These are phyloP conservation scores for Pythium folliculosum DNA, from an alignment of 352 stramenopile genomes.

Conservation along the genomic window DNA sequence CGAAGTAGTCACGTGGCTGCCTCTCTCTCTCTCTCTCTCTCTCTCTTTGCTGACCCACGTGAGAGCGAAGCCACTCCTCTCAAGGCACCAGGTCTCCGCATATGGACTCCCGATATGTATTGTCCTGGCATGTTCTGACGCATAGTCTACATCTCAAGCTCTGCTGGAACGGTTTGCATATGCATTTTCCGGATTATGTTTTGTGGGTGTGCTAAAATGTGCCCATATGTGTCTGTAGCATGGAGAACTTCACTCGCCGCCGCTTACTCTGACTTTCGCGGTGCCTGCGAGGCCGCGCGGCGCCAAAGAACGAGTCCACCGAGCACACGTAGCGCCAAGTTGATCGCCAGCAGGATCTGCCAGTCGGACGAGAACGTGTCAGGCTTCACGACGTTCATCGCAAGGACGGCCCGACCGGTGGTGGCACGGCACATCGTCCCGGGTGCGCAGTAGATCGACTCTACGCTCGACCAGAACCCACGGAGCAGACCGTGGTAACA, in stretches of 20 bases:
- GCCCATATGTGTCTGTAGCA: no score
- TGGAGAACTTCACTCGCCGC: no score
- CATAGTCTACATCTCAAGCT: no score
- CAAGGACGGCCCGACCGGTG: not conserved
- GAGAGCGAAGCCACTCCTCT: no score
- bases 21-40: no score
- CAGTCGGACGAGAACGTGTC: slow-evolving; percentile 16
- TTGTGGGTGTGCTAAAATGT: no score
- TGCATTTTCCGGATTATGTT: no score
- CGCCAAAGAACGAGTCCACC: slow-evolving; percentile 4
- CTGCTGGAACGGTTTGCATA: no score
- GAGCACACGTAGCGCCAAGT: slow-evolving; percentile 2
- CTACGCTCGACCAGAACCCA: slow-evolving; percentile 17
- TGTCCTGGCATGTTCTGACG: no score
- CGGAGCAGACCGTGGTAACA: slow-evolving; percentile 28
- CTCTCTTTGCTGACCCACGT: no score
- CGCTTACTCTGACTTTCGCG: not conserved
- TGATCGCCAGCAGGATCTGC: slow-evolving; percentile 6
- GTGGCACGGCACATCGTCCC: slow-evolving; percentile 3
- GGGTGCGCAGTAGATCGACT: slow-evolving; percentile 8
- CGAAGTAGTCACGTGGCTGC: not conserved
- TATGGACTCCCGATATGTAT: no score
- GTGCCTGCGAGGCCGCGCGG: not conserved
- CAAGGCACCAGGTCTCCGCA: no score
- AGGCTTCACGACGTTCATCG: slow-evolving; percentile 5